Conservation (phyloP, 179 eudicot species). For the Corrigiola litoralis region DNA sequence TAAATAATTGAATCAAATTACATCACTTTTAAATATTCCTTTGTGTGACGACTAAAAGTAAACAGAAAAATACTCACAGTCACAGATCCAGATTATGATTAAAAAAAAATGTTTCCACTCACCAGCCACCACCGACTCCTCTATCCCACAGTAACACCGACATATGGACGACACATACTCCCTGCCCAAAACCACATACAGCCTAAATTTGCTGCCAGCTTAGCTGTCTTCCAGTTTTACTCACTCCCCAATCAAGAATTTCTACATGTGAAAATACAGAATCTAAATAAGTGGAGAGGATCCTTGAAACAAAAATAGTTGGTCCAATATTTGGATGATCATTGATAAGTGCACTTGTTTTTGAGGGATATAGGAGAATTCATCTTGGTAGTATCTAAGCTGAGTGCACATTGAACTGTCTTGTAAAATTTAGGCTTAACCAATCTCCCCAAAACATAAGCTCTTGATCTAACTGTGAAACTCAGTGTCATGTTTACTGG, state of each 20-base stretch:
- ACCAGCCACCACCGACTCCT: conserved; percentile 4
- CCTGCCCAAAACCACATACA: not conserved
- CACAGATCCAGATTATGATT: conserved; percentile 8
- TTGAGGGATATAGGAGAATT: conserved; percentile 49
- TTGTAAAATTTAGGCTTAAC: conserved; percentile 75
- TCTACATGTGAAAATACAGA: not conserved
- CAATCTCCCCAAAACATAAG: conserved; percentile 67
- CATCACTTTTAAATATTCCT: not conserved
- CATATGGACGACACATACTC: too few relatives aligned
- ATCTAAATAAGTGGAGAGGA: not conserved
- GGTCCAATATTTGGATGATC: not conserved
- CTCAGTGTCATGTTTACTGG: conserved; percentile 58
- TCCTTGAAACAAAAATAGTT: not conserved
- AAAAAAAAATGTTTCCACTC: not conserved
- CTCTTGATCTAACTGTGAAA: conserved; percentile 62
- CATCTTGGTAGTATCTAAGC: conserved; percentile 62
- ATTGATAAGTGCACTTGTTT: conserved; percentile 52
- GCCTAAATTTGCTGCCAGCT: not conserved
- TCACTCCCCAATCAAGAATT: too few relatives aligned
- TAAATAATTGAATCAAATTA: too few relatives aligned
- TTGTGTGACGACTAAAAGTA: not conserved
- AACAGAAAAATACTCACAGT: not conserved
- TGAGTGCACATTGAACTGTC: conserved; percentile 43
- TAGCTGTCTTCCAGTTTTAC: not conserved
- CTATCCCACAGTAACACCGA: too few relatives aligned